Base-by-base conservation (phyloP, 2,329 filamentous ascomycete genomes). In the Periconia digitata region DNA sequence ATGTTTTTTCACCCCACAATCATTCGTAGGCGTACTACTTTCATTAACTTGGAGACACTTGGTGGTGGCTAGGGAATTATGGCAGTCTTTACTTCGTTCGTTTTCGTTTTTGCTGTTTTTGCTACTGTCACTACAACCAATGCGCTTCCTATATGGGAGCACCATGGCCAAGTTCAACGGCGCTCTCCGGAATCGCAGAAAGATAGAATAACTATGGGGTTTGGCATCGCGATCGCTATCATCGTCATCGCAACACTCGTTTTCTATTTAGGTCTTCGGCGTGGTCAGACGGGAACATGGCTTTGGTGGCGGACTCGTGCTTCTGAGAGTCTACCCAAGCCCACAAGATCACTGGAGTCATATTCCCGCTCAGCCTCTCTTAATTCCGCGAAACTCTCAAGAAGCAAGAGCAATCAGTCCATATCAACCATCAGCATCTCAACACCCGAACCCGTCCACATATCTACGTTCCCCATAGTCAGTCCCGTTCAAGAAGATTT, bases 211-310 rank as follows among this genome's bases (percentile, higher is more conserved):
- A 37, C 39, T 35, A 46, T 47, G 17, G 46, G 46, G 18, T 49
- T 52, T 32, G 43, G 38, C n/a, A 44, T 52, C 21, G 38, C 46
- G 8, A 24, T 52, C 21, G 45, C 29, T 18, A n/a, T 46, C 8
- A 32, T 44, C 8, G 18, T 44, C 12, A 20, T 41, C 15, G 40
- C 36, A 6, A 38, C 41, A n/a, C 21, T 46, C 12, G 27, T 48
- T 3, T 49, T 52, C 36, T 49, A 44, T 40, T 43, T 49, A 15
- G 46, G 46, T 12, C 37, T 52, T 16, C 50, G 36, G 5, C 46
- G 46, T 40, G 46, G 46, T 18, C 34, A 42, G 18, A 37, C 36
- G 18, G 50, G 46, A n/a, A 18, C 50, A 21, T 49, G 43, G 43
- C 39, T 44, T 40, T 44, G 40, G 24, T 49, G 50, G 50, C 43